These are phyloP conservation scores for Laburnicola sp. DNA, from an alignment of 2,329 filamentous ascomycete species.

Conservation along the genomic window DNA sequence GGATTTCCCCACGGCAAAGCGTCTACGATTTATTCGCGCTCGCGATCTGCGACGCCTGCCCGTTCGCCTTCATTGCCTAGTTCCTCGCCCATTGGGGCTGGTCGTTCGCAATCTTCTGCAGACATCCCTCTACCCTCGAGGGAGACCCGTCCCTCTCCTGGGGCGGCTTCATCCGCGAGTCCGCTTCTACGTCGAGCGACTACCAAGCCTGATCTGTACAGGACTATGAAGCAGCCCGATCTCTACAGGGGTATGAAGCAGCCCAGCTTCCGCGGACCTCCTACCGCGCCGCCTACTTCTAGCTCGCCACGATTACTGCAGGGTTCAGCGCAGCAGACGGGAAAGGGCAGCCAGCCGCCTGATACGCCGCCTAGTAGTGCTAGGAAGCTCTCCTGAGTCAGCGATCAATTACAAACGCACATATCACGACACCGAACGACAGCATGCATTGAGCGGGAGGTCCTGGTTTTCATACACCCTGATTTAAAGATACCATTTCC, in stretches of 20 bases:
- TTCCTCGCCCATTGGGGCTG: constrained; percentile 17
- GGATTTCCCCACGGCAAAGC: constrained; percentile 30
- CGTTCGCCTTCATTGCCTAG: constrained; percentile 17
- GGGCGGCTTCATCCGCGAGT: constrained; percentile 32
- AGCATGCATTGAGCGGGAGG: not conserved
- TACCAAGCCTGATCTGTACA: constrained; percentile 26
- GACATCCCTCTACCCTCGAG: constrained; percentile 25
- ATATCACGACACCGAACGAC: not conserved
- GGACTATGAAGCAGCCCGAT: constrained; percentile 27
- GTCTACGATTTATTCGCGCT: constrained; percentile 22
- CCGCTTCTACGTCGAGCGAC: constrained; percentile 41
- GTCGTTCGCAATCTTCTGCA: constrained; percentile 14
- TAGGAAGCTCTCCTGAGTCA: constrained; percentile 8
- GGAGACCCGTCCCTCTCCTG: constrained; percentile 10
- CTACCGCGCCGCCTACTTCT: constrained; percentile 24
- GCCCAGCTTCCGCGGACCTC: constrained; percentile 26
- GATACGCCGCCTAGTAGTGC: constrained; percentile 35
- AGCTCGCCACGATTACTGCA: constrained; percentile 23
- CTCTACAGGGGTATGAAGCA: constrained; percentile 25
- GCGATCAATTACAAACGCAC: not conserved
- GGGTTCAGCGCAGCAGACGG: constrained; percentile 6
- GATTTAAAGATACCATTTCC: not conserved
- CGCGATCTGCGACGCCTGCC: constrained; percentile 22
- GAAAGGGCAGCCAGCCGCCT: constrained; percentile 21
- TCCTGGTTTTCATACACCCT: not conserved